Base-by-base conservation (phyloP, 139 green algal species). In the Trebouxia sp. region DNA sequence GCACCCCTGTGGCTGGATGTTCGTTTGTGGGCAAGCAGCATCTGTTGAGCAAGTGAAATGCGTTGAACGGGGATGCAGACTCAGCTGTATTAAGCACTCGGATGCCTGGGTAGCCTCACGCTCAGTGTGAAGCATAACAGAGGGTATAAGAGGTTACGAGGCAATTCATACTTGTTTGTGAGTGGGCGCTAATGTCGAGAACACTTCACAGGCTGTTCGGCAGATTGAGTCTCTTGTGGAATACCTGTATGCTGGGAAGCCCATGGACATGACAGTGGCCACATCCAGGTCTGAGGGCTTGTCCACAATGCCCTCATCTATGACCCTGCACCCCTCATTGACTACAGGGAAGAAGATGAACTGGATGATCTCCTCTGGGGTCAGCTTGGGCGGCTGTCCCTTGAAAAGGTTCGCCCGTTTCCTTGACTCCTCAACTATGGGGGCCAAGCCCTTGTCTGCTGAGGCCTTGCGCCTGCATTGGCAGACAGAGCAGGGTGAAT, bases 331-430 rank as follows among this genome's bases (percentile, higher is more conserved):
- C 39, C 81, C 92, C 87, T 98, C 94, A 78, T 98, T 98, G 24
- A 97, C 89, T 32, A 98, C 95, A 3, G 97, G 97, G 92, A 99
- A 99, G 88, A 99, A 98, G 80, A 99, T 95, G 86, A 98, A 97
- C 87, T 98, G 95, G 28, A 97, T 89, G 78, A 99, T 96, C 37
- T 99, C 94, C 78, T 82, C 32, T 26, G 74, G 65, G 65, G 28
- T 82, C 42, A 80, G 65, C 48, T 80, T 53, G 6, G 81, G 51
- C 15, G 67, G 42, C 65, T 82, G 75, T 30, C 50, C 74, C 77
- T 89, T 84, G 41, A 77, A 72, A 38, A 90, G 79, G 5, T 79
- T 82, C 1, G 85, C 53, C 26, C n/a, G 42, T 78, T 86, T 70
- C 32, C 26, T 67, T 5, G 22, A 47, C 76, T 80, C 43, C 48